These are phyloP conservation scores for grape (Vitis vinifera) DNA, from an alignment of 164 flowering plant species.

Conservation along the genomic window ASM3070453v1 NC_081815.1:4737001-4737500, in stretches of 20 bases:
- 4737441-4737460: no score
- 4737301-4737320: slow-evolving; percentile 71
- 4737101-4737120: no score
- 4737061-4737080: no score
- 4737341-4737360: slow-evolving; percentile 70
- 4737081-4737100: no score
- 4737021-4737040: no score
- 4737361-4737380: slow-evolving; percentile 18
- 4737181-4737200: background rate
- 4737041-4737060: no score
- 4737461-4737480: no score
- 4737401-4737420: no score
- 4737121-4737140: background rate
- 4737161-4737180: background rate
- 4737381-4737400: background rate
- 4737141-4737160: background rate
- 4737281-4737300: slow-evolving; percentile 73
- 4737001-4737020: no score
- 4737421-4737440: no score
- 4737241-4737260: slow-evolving; percentile 29
- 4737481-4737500: no score
- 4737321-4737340: slow-evolving; percentile 83
- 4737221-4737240: background rate
- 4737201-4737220: background rate
- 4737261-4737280: slow-evolving; percentile 88